phyloP scores from a whole-genome alignment of 139 green algal genomes.

The Ettlia oleoabundans region DNA sequence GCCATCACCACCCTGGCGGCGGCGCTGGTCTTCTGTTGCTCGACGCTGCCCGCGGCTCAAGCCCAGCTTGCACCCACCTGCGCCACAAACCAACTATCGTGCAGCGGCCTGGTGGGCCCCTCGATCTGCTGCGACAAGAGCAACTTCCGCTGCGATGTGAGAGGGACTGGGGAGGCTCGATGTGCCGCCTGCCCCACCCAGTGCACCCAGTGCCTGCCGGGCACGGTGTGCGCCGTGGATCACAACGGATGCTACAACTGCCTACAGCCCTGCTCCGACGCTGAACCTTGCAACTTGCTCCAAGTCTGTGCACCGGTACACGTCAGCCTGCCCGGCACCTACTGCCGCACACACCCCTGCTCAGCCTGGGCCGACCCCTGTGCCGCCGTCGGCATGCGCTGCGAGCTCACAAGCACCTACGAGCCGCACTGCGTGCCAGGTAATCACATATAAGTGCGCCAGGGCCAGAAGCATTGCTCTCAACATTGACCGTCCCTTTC shows the following conservation, averaged over 20 bases:
- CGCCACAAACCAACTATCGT: neutral
- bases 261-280: neutral
- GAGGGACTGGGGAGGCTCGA: neutral
- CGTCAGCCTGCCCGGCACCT: neutral
- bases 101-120: neutral
- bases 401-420: neutral
- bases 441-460: too few relatives aligned
- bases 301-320: neutral
- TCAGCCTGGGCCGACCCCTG: neutral
- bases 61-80: neutral
- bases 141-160: neutral
- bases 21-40: neutral
- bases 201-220: neutral
- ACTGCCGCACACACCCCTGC: neutral
- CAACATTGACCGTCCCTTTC: too few relatives aligned
- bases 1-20: neutral
- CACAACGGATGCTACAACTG: constrained; percentile 2
- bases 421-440: neutral
- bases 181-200: neutral
- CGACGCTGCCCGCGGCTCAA: neutral
- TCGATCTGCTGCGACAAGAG: neutral
- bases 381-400: neutral
- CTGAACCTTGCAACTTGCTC: neutral
- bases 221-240: neutral
- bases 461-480: too few relatives aligned